Percentiles rank a stretch among this genome's conserved stretches.
Conservation (phyloP, 2,329 filamentous ascomycete species). For the Chaetomium strumarium region DNA sequence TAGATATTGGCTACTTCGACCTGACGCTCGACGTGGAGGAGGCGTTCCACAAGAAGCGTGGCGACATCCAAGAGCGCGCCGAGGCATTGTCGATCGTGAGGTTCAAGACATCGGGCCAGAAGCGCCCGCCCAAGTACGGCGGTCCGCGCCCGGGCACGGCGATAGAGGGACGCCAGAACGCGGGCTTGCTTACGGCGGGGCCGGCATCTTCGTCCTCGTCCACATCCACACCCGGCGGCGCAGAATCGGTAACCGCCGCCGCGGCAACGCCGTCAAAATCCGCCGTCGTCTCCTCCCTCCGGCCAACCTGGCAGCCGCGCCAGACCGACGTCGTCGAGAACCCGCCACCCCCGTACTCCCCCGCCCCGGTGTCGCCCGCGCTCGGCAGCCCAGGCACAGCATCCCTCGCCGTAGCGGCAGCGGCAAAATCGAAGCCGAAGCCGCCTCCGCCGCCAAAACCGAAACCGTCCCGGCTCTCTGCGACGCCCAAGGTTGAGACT, state of each 20-base stretch:
- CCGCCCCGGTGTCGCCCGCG: conserved; percentile 29
- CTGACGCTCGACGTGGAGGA: conserved; percentile 86
- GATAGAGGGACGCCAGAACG: conserved; percentile 43
- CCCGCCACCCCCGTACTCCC: conserved; percentile 68
- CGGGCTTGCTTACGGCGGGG: conserved; percentile 48
- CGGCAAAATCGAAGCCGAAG: conserved; percentile 59
- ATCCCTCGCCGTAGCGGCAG: conserved; percentile 42
- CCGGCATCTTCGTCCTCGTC: conserved; percentile 21
- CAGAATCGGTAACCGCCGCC: conserved; percentile 11
- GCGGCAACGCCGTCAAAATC: conserved; percentile 22
- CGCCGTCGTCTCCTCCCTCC: conserved; percentile 20
- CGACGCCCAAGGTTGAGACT: conserved; percentile 55
- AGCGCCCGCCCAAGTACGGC: conserved; percentile 52
- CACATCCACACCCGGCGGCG: conserved; percentile 2
- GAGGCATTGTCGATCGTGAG: conserved; percentile 81
- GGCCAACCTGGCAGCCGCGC: conserved; percentile 16
- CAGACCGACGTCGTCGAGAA: conserved; percentile 44
- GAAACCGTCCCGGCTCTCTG: conserved; percentile 59
- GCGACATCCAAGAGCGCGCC: conserved; percentile 76
- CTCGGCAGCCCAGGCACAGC: conserved; percentile 26
- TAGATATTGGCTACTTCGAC: conserved; percentile 97
- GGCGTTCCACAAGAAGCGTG: conserved; percentile 82
- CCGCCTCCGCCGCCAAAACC: conserved; percentile 34
- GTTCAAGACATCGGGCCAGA: conserved; percentile 81
- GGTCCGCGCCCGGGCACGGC: conserved; percentile 50